Conservation (phyloP, 495 filamentous ascomycete species). For the Choiromyces venosus region DNA sequence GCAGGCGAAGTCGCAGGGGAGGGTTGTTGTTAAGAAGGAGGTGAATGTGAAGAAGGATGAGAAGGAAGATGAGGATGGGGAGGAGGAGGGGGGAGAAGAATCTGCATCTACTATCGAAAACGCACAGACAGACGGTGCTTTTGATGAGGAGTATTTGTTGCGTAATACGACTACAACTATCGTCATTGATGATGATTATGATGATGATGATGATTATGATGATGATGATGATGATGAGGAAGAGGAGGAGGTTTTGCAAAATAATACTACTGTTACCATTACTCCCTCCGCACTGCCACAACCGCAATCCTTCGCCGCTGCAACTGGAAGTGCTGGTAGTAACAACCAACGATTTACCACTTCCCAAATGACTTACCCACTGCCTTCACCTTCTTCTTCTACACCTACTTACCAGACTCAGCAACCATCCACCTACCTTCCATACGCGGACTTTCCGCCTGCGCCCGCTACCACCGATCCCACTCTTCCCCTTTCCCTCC, state of each 20-base stretch:
- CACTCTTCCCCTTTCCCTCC: too few relatives aligned
- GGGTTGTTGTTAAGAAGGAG: conserved; percentile 43
- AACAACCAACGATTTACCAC: too few relatives aligned
- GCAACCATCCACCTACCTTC: background rate
- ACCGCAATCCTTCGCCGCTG: too few relatives aligned
- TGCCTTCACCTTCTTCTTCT: too few relatives aligned
- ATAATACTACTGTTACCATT: too few relatives aligned
- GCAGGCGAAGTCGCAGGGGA: conserved; percentile 52
- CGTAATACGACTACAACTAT: background rate
- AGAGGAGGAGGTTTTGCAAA: too few relatives aligned
- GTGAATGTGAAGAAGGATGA: conserved; percentile 26
- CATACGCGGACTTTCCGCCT: background rate
- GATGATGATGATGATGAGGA: too few relatives aligned
- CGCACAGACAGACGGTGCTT: background rate
- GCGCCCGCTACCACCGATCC: too few relatives aligned
- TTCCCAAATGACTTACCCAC: too few relatives aligned
- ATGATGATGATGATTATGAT: too few relatives aligned
- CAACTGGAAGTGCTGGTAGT: too few relatives aligned
- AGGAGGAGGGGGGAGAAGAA: background rate
- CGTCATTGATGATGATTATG: background rate
- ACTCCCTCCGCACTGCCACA: too few relatives aligned
- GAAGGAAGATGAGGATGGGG: background rate
- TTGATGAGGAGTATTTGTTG: background rate
- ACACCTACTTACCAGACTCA: conserved; percentile 5
- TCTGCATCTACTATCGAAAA: background rate